Evolutionary conservation across 805 yeast species (phyloP), one percentile per base, ranked within the genome.

Genomic region (Wickerhamiella sergipiensis): DNA sequence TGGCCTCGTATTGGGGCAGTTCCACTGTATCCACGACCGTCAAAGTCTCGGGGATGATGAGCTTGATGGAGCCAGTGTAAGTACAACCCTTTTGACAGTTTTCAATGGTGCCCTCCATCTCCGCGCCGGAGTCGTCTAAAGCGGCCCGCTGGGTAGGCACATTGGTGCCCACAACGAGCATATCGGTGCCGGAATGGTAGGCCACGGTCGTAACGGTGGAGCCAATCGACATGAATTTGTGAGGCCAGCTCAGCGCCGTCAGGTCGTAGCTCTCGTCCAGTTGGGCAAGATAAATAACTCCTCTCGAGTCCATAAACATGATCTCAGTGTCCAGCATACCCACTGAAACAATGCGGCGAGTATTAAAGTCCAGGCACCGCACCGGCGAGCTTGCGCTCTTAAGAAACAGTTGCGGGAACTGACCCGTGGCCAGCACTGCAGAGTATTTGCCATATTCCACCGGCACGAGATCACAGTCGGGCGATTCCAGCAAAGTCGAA

Each of bases 11-110:
- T n/a, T 76, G 81, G 7, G 73, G 79, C 45, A 85, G 70, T 33
- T 77, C 82, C 42, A 81, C 64, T 10, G 76, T 71, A 60, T 88
- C 97, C 55, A 88, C 81, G 0, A 81, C 75, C 1, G 79, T 67
- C 95, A 95, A 87, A 15, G 78, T 79, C 42, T 70, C 69, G 0
- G 95, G 92, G 1, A 90, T 82, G 0, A 89, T 61, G 45, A 89
- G 65, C 49, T 79, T 74, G 5, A 89, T 62, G 3, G 73, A 70
- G 15, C 95, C 83, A 52, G 77, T 75, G 55, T 70, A 81, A 9
- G 79, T 71, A 18, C 60, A 58, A 0, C 50, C 46, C 18, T 45
- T 33, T 13, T 40, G 47, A 15, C 15, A n/a, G 23, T n/a, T 18
- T 17, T 29, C 47, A 6, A 21, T n/a, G 24, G 39, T 18, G 21